These are phyloP conservation scores for Auricularia auricula-judae DNA, from an alignment of 768 basidiomycete genomes.

Conservation along the genomic window DNA sequence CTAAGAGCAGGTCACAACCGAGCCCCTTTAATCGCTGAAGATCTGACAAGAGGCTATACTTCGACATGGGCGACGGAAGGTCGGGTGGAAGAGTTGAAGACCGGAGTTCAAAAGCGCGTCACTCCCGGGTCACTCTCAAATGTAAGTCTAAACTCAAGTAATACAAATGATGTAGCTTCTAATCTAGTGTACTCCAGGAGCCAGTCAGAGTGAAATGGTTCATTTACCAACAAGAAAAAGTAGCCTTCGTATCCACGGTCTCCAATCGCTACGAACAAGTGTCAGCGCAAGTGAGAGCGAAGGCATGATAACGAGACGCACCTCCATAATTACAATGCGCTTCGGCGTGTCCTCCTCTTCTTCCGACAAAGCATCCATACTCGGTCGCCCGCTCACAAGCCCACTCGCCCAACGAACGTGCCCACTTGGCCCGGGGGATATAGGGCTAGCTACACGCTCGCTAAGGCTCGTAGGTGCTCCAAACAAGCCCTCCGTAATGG, in stretches of 20 bases:
- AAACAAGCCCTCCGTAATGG: background rate
- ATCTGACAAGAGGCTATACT: background rate
- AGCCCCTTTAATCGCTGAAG: background rate
- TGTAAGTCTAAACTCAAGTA: background rate
- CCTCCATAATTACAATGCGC: conserved; percentile 1
- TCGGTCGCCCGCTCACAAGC: background rate
- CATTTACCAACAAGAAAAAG: background rate
- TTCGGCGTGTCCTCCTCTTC: conserved; percentile 1
- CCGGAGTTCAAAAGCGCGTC: background rate
- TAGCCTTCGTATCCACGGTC: background rate
- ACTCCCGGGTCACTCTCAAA: background rate
- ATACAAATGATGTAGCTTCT: background rate
- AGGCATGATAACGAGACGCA: background rate
- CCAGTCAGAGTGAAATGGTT: background rate
- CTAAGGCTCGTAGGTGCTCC: background rate
- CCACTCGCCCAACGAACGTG: background rate
- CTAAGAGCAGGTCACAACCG: background rate
- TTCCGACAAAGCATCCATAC: background rate
- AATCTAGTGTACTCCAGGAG: background rate
- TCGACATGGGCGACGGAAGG: background rate
- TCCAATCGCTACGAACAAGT: background rate
- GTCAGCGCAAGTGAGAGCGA: background rate
- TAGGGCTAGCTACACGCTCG: background rate
- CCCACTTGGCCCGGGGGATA: background rate
- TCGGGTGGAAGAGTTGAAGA: background rate